Conservation (phyloP, 176 grass and related monocot species). For the Oryza nivara region DNA sequence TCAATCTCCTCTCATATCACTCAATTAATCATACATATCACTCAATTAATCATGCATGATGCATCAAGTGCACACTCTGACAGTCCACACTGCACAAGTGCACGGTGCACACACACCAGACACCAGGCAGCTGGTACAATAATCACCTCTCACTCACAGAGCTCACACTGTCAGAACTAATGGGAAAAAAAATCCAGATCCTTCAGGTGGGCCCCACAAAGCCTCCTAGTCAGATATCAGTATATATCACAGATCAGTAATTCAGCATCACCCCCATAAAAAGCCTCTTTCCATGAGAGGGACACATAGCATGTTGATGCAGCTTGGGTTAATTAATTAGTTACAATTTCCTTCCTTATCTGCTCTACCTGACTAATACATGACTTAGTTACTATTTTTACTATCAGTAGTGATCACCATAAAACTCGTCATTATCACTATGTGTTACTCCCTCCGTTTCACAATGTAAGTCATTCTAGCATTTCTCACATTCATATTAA, state of each 20-base stretch:
- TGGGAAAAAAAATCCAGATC: slow-evolving; percentile 28
- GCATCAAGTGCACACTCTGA: neutral
- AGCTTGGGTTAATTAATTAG: neutral
- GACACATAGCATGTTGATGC: neutral
- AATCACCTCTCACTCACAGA: slow-evolving; percentile 1
- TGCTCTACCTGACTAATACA: neutral
- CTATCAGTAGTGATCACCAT: neutral
- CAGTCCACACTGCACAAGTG: neutral
- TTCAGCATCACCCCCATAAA: neutral
- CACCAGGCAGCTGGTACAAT: slow-evolving; percentile 21
- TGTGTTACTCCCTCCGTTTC: too few relatives aligned
- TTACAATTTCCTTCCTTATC: neutral
- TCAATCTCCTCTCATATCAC: slow-evolving; percentile 23
- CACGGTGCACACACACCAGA: neutral
- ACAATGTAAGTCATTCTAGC: too few relatives aligned
- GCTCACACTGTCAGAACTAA: slow-evolving; percentile 16
- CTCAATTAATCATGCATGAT: neutral
- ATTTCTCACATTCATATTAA: too few relatives aligned
- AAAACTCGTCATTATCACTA: neutral
- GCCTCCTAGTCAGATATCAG: slow-evolving; percentile 1
- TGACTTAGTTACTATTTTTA: neutral
- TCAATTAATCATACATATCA: slow-evolving; percentile 19
- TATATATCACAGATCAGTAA: slow-evolving; percentile 1
- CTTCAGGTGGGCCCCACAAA: slow-evolving; percentile 26
- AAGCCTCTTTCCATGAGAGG: slow-evolving; percentile 14